Conservation (phyloP, 345 rosid species). For the Pugionium cornutum region DNA sequence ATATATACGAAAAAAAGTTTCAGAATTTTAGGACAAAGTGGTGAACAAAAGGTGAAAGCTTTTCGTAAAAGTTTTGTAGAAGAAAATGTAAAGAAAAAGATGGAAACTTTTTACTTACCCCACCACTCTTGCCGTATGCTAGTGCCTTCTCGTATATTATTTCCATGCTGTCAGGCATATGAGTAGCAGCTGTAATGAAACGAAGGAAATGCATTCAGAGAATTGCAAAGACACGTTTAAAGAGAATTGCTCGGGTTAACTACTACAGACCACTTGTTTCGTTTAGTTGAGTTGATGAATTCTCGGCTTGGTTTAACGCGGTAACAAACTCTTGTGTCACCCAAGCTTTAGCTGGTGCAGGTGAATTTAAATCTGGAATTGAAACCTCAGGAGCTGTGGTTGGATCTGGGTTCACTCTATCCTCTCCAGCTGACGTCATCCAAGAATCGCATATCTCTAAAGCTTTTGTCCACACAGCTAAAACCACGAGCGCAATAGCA, state of each 20-base stretch:
- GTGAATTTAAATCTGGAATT: constrained; percentile 45
- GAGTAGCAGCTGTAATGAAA: constrained; percentile 51
- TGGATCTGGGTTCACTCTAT: constrained; percentile 33
- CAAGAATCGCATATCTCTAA: constrained; percentile 58
- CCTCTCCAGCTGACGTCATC: constrained; percentile 44
- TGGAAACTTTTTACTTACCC: constrained; percentile 43
- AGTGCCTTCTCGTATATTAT: constrained; percentile 62
- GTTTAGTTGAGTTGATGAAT: constrained; percentile 49
- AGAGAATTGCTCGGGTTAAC: background rate
- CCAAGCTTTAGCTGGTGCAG: constrained; percentile 50
- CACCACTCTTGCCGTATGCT: constrained; percentile 59
- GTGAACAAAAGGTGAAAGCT: constrained; percentile 3
- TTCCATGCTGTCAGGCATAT: constrained; percentile 86
- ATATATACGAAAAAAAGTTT: background rate
- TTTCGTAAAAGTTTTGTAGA: too few species aligned
- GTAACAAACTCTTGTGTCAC: constrained; percentile 58
- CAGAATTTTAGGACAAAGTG: too few species aligned
- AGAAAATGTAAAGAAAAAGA: background rate
- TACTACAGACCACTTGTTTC: constrained; percentile 55
- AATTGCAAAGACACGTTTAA: constrained; percentile 8
- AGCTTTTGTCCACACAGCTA: constrained; percentile 74
- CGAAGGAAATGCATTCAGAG: constrained; percentile 24
- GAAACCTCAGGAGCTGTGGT: constrained; percentile 31
- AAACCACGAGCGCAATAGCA: constrained; percentile 63
- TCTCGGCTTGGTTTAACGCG: constrained; percentile 66